These are phyloP conservation scores for Naegleria gruberi DNA, from an alignment of 208 protist genomes.

Conservation along the genomic window DNA sequence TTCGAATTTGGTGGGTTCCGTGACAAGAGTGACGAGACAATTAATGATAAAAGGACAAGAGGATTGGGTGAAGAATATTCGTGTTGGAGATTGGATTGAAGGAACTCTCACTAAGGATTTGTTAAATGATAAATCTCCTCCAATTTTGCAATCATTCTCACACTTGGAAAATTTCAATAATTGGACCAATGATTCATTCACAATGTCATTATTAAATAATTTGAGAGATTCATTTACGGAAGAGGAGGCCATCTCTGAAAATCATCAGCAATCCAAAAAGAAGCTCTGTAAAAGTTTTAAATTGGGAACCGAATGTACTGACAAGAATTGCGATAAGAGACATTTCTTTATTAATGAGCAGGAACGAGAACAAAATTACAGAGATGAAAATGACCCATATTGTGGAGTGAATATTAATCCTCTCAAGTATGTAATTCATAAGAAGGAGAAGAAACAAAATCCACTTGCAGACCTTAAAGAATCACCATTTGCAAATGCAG, in stretches of 20 bases:
- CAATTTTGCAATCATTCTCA: not conserved
- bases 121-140: not conserved
- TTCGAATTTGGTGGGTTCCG: not conserved
- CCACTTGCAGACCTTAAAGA: not conserved
- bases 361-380: not conserved
- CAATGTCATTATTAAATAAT: not conserved
- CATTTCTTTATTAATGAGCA: not conserved
- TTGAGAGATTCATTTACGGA: not conserved
- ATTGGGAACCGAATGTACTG: not conserved
- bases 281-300: not conserved
- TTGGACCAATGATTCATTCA: not conserved
- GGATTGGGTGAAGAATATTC: not conserved
- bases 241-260: not conserved
- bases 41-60: not conserved
- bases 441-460: not conserved
- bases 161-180: not conserved
- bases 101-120: not conserved
- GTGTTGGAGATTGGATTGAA: not conserved
- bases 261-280: not conserved
- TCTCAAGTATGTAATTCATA: no score
- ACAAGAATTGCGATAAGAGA: not conserved
- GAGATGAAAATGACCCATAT: not conserved
- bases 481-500: not conserved
- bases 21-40: not conserved
- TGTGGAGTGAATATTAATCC: not conserved